These are phyloP conservation scores for Ramularia endophylla DNA, from an alignment of 2,329 filamentous ascomycete genomes.

Conservation along the genomic window DNA sequence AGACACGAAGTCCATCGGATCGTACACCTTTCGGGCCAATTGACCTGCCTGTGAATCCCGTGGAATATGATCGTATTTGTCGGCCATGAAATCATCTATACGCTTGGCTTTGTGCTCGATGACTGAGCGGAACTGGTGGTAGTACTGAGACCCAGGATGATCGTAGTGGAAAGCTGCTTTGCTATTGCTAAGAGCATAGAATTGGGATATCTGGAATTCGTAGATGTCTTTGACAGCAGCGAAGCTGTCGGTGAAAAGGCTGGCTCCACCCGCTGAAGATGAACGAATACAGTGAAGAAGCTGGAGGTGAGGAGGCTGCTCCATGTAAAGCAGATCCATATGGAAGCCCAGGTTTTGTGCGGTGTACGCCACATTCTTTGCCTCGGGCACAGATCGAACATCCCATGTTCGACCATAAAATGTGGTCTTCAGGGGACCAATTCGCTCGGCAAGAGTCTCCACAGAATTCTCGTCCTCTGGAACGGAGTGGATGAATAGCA, in stretches of 20 bases:
- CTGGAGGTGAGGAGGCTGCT: constrained; percentile 73
- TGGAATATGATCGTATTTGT: background rate
- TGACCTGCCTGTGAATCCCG: background rate
- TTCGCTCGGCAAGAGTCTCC: constrained; percentile 59
- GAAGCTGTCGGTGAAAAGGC: constrained; percentile 75
- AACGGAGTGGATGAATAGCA: constrained; percentile 71
- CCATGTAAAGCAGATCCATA: constrained; percentile 87
- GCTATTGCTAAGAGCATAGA: constrained; percentile 9
- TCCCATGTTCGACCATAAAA: constrained; percentile 93
- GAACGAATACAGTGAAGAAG: constrained; percentile 86
- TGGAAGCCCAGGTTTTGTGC: constrained; percentile 76
- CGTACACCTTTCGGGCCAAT: background rate
- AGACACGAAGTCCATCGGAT: constrained; percentile 20
- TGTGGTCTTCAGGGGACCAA: constrained; percentile 75
- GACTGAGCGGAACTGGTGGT: constrained; percentile 23
- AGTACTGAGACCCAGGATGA: constrained; percentile 44
- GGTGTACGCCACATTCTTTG: constrained; percentile 89
- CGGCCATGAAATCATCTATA: background rate
- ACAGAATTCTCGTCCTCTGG: constrained; percentile 54
- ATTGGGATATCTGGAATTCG: constrained; percentile 10
- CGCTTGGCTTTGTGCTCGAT: constrained; percentile 16
- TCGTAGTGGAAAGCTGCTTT: constrained; percentile 44
- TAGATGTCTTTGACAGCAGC: constrained; percentile 46
- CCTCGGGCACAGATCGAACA: constrained; percentile 71
- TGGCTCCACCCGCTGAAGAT: constrained; percentile 71